Conservation (phyloP, 2,329 filamentous ascomycete genomes). For the Simplicillium sp. region DNA sequence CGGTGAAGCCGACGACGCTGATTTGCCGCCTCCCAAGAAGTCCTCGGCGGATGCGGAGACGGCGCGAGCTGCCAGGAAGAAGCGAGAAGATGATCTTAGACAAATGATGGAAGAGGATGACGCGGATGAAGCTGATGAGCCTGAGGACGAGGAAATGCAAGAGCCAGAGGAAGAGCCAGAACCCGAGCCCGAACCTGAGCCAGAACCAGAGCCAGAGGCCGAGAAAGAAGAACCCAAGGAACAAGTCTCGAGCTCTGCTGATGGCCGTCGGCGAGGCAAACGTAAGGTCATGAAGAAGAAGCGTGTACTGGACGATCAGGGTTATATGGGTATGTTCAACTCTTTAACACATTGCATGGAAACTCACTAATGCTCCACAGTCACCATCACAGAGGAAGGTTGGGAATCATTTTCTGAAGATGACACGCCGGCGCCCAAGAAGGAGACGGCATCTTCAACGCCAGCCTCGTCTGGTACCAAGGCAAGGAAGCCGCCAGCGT, state of each 20-base stretch:
- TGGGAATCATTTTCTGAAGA: conserved; percentile 96
- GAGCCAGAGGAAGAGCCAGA: conserved; percentile 28
- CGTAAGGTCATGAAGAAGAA: conserved; percentile 81
- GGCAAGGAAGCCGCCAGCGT: conserved; percentile 40
- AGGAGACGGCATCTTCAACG: conserved; percentile 36
- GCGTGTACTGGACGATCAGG: conserved; percentile 77
- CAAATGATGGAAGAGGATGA: conserved; percentile 43
- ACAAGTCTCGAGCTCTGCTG: conserved; percentile 39
- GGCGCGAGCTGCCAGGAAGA: conserved; percentile 18
- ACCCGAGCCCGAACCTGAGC: conserved; percentile 20
- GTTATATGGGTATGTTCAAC: conserved; percentile 64
- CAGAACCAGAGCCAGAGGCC: conserved; percentile 21
- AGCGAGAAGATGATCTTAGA: conserved; percentile 27
- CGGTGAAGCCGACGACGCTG: conserved; percentile 28
- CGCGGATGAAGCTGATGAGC: conserved; percentile 46
- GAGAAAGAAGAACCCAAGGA: conserved; percentile 37
- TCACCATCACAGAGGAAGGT: conserved; percentile 72
- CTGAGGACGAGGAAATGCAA: conserved; percentile 25
- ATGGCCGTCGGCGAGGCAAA: conserved; percentile 63
- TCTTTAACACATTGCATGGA: background rate
- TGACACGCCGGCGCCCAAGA: conserved; percentile 52
- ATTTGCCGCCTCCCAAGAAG: conserved; percentile 18
- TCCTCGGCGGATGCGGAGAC: conserved; percentile 14
- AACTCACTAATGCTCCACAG: conserved; percentile 31
- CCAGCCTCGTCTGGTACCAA: conserved; percentile 37